A percentile compares a stretch with the other conserved stretches of the same genome.
phyloP scores from a whole-genome alignment of 192 early-diverging fungal species.

The Coemansia brasiliensis region DNA sequence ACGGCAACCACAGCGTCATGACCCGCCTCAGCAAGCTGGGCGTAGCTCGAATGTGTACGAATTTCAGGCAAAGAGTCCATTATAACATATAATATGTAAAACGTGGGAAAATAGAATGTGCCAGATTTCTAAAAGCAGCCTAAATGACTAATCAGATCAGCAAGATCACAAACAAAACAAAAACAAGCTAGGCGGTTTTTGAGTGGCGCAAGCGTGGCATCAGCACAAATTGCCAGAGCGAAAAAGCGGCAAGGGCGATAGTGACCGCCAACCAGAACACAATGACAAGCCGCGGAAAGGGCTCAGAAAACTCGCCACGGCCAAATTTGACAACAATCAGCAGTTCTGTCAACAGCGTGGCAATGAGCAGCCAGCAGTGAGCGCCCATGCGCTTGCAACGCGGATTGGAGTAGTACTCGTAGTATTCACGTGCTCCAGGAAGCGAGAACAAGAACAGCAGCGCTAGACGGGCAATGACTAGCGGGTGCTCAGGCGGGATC shows the following conservation, averaged over 20 bases:
- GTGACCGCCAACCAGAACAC: conserved; percentile 74
- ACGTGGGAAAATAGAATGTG: not conserved
- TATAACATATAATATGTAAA: not conserved
- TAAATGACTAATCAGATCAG: too few species aligned
- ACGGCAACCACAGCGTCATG: conserved; percentile 43
- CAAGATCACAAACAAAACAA: too few species aligned
- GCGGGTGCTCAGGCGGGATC: conserved; percentile 82
- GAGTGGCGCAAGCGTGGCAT: conserved; percentile 14
- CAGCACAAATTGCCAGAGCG: conserved; percentile 72
- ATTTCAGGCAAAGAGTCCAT: conserved; percentile 38
- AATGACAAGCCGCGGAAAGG: conserved; percentile 68
- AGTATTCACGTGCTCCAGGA: conserved; percentile 85
- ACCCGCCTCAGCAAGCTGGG: conserved; percentile 9
- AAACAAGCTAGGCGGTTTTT: conserved; percentile 12
- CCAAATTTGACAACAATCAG: conserved; percentile 91
- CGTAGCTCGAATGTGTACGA: conserved; percentile 14
- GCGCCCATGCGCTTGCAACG: conserved; percentile 88
- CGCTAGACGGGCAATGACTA: conserved; percentile 76
- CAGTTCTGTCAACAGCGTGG: conserved; percentile 85
- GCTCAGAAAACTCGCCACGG: conserved; percentile 79
- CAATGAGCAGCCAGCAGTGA: conserved; percentile 88
- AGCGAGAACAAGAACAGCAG: conserved; percentile 84
- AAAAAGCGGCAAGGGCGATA: conserved; percentile 63
- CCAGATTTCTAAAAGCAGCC: not conserved
- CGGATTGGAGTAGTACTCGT: conserved; percentile 78